Conservation (phyloP, 1,139 yeast species). For the Suhomyces bokatorum region DNA sequence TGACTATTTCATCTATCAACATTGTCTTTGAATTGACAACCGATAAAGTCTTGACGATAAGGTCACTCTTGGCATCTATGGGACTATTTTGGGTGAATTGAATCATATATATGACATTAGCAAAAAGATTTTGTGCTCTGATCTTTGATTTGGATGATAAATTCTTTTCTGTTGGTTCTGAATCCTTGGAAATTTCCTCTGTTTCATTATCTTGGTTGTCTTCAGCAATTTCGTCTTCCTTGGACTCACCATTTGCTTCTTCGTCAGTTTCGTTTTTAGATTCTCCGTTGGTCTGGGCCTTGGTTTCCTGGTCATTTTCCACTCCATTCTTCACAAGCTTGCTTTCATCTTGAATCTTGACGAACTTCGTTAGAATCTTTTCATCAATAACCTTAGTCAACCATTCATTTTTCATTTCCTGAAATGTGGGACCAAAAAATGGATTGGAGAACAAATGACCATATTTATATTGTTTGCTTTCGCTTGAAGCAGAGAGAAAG, state of each 20-base stretch:
- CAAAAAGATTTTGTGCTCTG: conserved; percentile 16
- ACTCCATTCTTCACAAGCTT: background rate
- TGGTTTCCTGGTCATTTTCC: background rate
- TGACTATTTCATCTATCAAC: conserved; percentile 1
- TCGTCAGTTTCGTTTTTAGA: background rate
- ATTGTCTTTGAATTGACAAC: background rate
- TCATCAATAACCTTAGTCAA: conserved; percentile 12
- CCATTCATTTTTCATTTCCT: conserved; percentile 33
- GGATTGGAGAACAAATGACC: conserved; percentile 26
- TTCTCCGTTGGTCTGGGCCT: background rate
- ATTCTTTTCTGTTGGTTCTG: background rate
- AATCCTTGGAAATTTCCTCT: background rate
- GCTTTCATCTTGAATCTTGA: background rate
- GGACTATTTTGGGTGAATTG: conserved; percentile 21
- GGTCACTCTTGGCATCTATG: background rate
- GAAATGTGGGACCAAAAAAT: conserved; percentile 17
- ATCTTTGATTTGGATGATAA: background rate
- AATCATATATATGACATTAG: conserved; percentile 28
- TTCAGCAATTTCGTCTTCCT: background rate
- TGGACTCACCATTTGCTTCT: background rate
- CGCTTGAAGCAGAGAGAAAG: conserved; percentile 14
- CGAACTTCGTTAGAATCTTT: conserved; percentile 1
- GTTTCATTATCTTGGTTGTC: background rate
- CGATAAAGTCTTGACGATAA: background rate
- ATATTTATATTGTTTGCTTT: conserved; percentile 14